Evolutionary conservation across 805 yeast species (phyloP).

Genomic region (Vanderwaltozyma polyspora): DNA sequence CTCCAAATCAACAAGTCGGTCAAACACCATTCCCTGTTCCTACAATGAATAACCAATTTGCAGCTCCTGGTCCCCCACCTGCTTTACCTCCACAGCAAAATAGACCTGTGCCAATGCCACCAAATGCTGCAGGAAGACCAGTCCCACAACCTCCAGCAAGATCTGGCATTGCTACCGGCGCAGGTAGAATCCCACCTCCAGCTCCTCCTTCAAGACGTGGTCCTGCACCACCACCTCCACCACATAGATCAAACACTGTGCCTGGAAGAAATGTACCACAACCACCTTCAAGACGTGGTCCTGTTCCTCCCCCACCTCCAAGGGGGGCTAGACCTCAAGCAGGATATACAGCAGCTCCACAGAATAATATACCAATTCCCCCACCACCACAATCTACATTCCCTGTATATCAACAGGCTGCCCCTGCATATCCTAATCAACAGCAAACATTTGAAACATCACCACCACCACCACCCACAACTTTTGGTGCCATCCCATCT

Average conservation of each 20-base stretch:
- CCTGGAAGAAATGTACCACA: conserved; percentile 15
- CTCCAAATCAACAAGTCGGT: conserved; percentile 3
- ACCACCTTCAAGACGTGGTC: conserved; percentile 11
- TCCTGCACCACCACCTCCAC: conserved; percentile 25
- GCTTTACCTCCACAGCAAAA: conserved; percentile 4
- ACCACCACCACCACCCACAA: conserved; percentile 1
- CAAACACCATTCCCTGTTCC: conserved; percentile 4
- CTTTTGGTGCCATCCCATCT: conserved; percentile 12
- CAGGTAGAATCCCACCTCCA: conserved; percentile 4
- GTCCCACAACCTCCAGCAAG: conserved; percentile 10
- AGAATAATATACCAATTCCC: conserved; percentile 4
- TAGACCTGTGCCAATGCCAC: conserved; percentile 4
- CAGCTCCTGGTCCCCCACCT: conserved; percentile 3
- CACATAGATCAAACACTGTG: conserved; percentile 11
- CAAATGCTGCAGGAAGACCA: conserved; percentile 7
- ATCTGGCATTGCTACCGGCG: conserved; percentile 4
- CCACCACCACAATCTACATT: too few species aligned
- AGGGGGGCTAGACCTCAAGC: conserved; percentile 12
- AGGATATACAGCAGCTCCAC: too few species aligned
- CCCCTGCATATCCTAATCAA: not conserved
- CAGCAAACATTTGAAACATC: conserved; percentile 4
- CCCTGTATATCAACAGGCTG: too few species aligned
- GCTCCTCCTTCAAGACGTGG: conserved; percentile 24
- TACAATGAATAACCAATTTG: too few species aligned
- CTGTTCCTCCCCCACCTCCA: conserved; percentile 16